These are phyloP conservation scores for Boletus subcaerulescens DNA, from an alignment of 768 basidiomycete genomes.

Conservation along the genomic window DNA sequence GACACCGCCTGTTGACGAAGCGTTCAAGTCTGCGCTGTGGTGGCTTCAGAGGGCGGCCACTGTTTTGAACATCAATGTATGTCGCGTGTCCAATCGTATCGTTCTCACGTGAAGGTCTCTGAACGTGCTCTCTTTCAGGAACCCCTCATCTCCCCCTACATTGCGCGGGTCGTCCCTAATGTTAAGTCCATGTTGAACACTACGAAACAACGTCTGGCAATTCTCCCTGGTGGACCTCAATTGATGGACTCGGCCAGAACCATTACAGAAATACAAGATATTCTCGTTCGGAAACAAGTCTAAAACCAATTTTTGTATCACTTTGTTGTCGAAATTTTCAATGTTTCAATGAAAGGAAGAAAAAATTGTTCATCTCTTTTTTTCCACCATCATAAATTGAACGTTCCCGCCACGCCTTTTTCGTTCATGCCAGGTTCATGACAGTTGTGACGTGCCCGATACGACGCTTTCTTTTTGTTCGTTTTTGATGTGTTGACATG, in stretches of 20 bases:
- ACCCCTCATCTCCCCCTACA: conserved; percentile 78
- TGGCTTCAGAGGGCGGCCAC: conserved; percentile 79
- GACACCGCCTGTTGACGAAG: conserved; percentile 71
- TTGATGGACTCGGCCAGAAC: conserved; percentile 66
- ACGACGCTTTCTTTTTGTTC: conserved; percentile 3
- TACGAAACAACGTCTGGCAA: conserved; percentile 75
- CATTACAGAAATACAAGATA: conserved; percentile 75
- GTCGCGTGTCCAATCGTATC: conserved; percentile 17
- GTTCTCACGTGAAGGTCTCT: not conserved
- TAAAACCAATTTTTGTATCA: conserved; percentile 6
- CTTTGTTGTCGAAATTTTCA: not conserved
- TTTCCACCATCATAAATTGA: conserved; percentile 2
- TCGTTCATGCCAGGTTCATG: conserved; percentile 28
- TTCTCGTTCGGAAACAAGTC: conserved; percentile 46
- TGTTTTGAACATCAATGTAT: conserved; percentile 69
- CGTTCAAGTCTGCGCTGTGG: conserved; percentile 81
- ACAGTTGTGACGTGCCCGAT: conserved; percentile 10
- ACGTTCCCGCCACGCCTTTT: not conserved
- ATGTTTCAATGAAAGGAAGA: not conserved
- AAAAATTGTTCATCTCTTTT: not conserved
- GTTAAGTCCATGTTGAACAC: conserved; percentile 74
- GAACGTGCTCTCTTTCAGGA: conserved; percentile 42
- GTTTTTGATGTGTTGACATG: conserved; percentile 4
- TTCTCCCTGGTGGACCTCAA: conserved; percentile 70
- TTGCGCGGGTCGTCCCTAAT: conserved; percentile 75